A percentile compares a stretch with the other conserved stretches of the same genome.
These are phyloP conservation scores for Kodamaea neixiangensis DNA, from an alignment of 805 yeast genomes.

Conservation along the genomic window DNA sequence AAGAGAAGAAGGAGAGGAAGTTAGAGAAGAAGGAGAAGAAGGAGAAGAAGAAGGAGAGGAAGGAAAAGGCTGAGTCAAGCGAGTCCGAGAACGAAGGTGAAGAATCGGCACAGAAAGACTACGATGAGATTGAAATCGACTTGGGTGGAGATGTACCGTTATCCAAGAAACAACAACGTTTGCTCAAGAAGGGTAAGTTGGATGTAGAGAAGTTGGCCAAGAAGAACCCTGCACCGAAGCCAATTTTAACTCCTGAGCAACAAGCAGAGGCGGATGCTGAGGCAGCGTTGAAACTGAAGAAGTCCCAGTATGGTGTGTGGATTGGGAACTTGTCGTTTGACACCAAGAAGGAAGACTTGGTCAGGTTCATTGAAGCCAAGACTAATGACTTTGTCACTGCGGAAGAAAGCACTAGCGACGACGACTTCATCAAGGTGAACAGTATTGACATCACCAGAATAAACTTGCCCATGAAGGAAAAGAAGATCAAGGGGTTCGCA, in stretches of 20 bases:
- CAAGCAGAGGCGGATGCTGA: conserved; percentile 28
- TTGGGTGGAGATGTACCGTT: conserved; percentile 73
- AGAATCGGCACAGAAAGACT: conserved; percentile 41
- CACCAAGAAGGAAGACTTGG: conserved; percentile 73
- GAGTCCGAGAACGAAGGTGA: conserved; percentile 11
- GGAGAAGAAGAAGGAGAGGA: conserved; percentile 15
- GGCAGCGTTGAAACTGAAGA: conserved; percentile 33
- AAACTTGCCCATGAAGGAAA: conserved; percentile 75
- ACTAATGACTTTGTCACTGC: conserved; percentile 36
- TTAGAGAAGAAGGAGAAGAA: conserved; percentile 12
- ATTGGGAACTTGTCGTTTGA: conserved; percentile 89
- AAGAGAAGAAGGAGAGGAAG: conserved; percentile 18
- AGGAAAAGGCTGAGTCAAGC: conserved; percentile 10
- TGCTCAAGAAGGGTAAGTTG: conserved; percentile 72
- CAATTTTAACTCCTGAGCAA: conserved; percentile 33
- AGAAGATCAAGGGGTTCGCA: conserved; percentile 82
- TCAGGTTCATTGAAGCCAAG: conserved; percentile 62
- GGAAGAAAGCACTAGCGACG: conserved; percentile 24
- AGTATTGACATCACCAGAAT: conserved; percentile 70
- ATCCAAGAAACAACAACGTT: conserved; percentile 79
- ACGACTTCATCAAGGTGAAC: conserved; percentile 35
- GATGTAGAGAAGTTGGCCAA: conserved; percentile 55
- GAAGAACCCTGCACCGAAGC: conserved; percentile 41
- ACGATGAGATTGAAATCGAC: conserved; percentile 68
- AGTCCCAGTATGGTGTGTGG: conserved; percentile 81